Evolutionary conservation across 805 yeast genomes (phyloP).

Genomic region (Saccharomyces paradoxus): DNA sequence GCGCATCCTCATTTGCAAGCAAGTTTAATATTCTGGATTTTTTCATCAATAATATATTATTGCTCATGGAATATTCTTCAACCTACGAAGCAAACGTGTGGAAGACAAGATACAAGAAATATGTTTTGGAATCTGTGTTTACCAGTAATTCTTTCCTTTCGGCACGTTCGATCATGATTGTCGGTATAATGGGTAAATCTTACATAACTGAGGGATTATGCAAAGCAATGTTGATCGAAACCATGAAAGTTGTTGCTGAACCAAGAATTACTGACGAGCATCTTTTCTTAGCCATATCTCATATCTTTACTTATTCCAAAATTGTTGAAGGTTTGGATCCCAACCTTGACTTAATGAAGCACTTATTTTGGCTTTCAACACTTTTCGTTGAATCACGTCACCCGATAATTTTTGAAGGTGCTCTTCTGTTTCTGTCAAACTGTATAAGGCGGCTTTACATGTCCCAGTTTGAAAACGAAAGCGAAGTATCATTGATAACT

Average conservation of each 20-base stretch:
- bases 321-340: conserved; percentile 34
- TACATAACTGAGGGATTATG: conserved; percentile 56
- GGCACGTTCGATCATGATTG: conserved; percentile 56
- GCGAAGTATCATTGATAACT: conserved; percentile 25
- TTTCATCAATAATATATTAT: conserved; percentile 47
- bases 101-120: conserved; percentile 58
- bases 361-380: conserved; percentile 34
- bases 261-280: conserved; percentile 29
- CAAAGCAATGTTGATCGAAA: conserved; percentile 22
- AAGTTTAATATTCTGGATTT: conserved; percentile 44
- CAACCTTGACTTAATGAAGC: conserved; percentile 23
- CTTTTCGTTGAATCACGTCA: conserved; percentile 29
- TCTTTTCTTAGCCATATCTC: conserved; percentile 29
- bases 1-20: conserved; percentile 32
- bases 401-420: conserved; percentile 34
- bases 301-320: conserved; percentile 35
- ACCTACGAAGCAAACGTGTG: conserved; percentile 44
- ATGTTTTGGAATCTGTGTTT: conserved; percentile 55
- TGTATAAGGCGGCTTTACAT: conserved; percentile 30
- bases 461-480: conserved; percentile 25
- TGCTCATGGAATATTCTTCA: conserved; percentile 42
- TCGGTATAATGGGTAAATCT: conserved; percentile 58
- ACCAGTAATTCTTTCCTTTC: conserved; percentile 50
- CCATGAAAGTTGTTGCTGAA: conserved; percentile 31
- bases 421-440: conserved; percentile 32